Evolutionary conservation across 1,284 basidiomycete species (phyloP), one percentile per base, ranked within the genome.

Genomic region (Leccinum olivaceoglutinosum): DNA sequence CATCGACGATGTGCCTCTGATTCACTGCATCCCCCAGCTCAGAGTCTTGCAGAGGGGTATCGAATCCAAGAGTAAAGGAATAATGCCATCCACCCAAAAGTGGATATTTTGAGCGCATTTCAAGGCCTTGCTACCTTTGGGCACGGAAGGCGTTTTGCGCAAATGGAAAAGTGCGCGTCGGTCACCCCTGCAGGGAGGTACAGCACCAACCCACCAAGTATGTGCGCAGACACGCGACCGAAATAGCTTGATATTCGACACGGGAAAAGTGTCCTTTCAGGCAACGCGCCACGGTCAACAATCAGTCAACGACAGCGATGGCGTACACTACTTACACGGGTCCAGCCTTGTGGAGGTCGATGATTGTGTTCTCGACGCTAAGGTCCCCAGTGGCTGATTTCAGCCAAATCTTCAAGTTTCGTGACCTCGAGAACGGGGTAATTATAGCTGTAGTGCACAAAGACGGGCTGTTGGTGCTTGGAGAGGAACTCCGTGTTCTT

Each of bases 351-450:
- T 85, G 85, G 21, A 99, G 79, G 64, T 85, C 75, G 65, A 98
- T 86, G 58, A n/a, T n/a, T n/a, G 92, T 86, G 76, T 99, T 96
- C 75, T 98, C 86, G 57, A 96, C 89, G 72, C 97, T 96, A 53
- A 99, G 76, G 75, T 96, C 96, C 95, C 97, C 96, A 99, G 75
- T 99, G 96, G 66, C 93, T 95, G 68, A 99, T 87, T 78, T 99
- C 95, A 2, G 91, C 94, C 0, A 83, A 74, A 56, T 97, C 87
- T 63, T 86, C 82, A 57, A 96, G 82, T 34, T 81, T 85, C 21
- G 82, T 82, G 62, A 97, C 80, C 66, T 93, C 87, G 12, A 95
- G 75, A 53, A 97, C 85, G 0, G 96, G 93, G 62, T 86, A 81
- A 39, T 90, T 90, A 65, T 90, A 88, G 68, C 83, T 80, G 77